These are phyloP conservation scores for Silene conica DNA, from an alignment of 148 eudicot species.

Conservation along the genomic window DNA sequence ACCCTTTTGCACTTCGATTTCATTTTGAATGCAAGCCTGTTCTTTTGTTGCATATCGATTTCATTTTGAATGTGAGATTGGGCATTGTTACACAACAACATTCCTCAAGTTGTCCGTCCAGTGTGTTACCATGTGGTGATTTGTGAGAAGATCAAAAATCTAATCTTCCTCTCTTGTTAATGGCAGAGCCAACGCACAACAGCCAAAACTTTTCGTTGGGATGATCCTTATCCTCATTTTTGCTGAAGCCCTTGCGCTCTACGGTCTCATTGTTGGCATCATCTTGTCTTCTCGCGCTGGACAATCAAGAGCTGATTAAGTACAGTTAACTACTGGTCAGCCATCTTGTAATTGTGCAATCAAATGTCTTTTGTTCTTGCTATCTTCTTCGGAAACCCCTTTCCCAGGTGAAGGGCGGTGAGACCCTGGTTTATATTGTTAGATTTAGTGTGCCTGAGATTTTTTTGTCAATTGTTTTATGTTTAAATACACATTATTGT, in stretches of 20 bases:
- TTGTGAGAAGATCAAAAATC: not conserved
- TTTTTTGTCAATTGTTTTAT: conserved; percentile 9
- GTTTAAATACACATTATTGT: conserved; percentile 21
- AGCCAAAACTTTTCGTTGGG: conserved; percentile 50
- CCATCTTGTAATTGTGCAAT: conserved; percentile 16
- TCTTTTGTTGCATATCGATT: too few species aligned
- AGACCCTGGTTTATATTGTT: conserved; percentile 27
- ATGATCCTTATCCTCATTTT: conserved; percentile 57
- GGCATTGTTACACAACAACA: too few species aligned
- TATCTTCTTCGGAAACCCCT: conserved; percentile 20
- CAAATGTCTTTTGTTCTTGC: conserved; percentile 18
- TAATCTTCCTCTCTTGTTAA: not conserved
- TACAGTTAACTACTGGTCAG: conserved; percentile 8
- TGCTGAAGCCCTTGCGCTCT: conserved; percentile 55
- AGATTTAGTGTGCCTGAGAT: conserved; percentile 18
- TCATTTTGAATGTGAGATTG: too few species aligned
- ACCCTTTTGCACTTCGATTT: too few species aligned
- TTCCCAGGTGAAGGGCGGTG: conserved; percentile 26
- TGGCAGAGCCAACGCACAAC: conserved; percentile 51
- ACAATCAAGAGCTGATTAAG: conserved; percentile 54
- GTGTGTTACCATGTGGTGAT: not conserved
- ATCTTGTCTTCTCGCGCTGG: conserved; percentile 60
- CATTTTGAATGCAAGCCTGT: too few species aligned
- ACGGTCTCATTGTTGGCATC: conserved; percentile 58
- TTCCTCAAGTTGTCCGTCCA: too few species aligned